A percentile compares a stretch with the other conserved stretches of the same genome.
Evolutionary conservation across 352 stramenopile species (phyloP).

Genomic region (Phytophthora kernoviae): DNA sequence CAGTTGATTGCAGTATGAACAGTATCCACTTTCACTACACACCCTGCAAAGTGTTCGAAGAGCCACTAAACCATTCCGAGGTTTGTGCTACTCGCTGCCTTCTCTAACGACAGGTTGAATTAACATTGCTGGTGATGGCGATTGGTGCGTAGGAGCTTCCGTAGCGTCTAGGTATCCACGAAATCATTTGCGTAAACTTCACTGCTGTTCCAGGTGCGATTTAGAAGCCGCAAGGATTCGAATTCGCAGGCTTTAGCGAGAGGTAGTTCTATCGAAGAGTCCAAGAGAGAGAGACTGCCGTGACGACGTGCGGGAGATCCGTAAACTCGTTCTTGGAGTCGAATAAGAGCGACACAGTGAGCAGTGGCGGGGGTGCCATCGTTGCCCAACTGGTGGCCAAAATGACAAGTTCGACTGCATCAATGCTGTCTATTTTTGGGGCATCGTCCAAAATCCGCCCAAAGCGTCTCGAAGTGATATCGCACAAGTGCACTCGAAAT

Average conservation of each 20-base stretch:
- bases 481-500: too few relatives aligned
- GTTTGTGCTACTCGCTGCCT: slow-evolving; percentile 3
- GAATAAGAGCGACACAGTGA: too few relatives aligned
- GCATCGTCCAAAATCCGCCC: too few relatives aligned
- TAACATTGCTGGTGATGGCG: slow-evolving; percentile 15
- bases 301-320: slow-evolving; percentile 10
- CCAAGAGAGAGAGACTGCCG: too few relatives aligned
- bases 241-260: slow-evolving; percentile 1
- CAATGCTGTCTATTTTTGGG: too few relatives aligned
- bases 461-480: too few relatives aligned
- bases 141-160: slow-evolving; percentile 1
- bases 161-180: not conserved
- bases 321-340: not conserved
- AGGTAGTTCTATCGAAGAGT: too few relatives aligned
- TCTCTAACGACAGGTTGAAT: slow-evolving; percentile 1
- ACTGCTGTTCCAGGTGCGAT: slow-evolving; percentile 12
- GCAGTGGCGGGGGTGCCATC: not conserved
- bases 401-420: too few relatives aligned
- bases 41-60: not conserved
- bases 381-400: too few relatives aligned
- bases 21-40: slow-evolving; percentile 13
- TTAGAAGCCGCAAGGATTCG: slow-evolving; percentile 6
- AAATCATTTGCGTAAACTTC: not conserved
- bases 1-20: too few relatives aligned
- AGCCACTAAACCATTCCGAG: slow-evolving; percentile 15